A percentile compares a stretch with the other conserved stretches of the same genome.
These are phyloP conservation scores for Beauveria australis DNA, from an alignment of 2,329 filamentous ascomycete genomes.

Conservation along the genomic window DNA sequence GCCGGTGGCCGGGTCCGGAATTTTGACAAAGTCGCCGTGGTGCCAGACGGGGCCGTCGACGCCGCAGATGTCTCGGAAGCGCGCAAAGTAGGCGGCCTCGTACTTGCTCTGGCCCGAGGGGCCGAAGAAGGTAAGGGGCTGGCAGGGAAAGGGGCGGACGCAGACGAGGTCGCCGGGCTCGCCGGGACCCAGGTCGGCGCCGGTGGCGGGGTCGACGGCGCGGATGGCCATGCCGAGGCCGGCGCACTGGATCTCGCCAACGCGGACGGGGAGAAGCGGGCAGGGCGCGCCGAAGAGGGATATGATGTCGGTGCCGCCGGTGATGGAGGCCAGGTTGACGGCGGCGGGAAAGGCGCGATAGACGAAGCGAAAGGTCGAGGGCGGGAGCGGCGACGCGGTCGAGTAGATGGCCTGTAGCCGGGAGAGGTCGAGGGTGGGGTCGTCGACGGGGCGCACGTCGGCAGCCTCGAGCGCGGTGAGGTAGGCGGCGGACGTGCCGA, in stretches of 20 bases:
- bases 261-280: constrained; percentile 62
- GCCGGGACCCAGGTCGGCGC: constrained; percentile 46
- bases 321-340: constrained; percentile 89
- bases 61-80: constrained; percentile 49
- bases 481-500: constrained; percentile 91
- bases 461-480: constrained; percentile 84
- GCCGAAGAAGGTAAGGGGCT: constrained; percentile 87
- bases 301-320: constrained; percentile 92
- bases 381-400: constrained; percentile 84
- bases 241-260: constrained; percentile 69
- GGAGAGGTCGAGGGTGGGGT: constrained; percentile 48
- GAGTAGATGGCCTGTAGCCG: constrained; percentile 81
- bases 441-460: constrained; percentile 46
- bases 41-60: constrained; percentile 60
- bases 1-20: constrained; percentile 58
- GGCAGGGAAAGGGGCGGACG: constrained; percentile 76
- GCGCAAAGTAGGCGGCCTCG: constrained; percentile 76
- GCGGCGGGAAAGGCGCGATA: constrained; percentile 71
- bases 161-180: constrained; percentile 86
- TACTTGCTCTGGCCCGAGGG: constrained; percentile 60
- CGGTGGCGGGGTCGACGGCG: constrained; percentile 50
- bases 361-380: constrained; percentile 86
- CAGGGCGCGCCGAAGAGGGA: constrained; percentile 87
- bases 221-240: constrained; percentile 72
- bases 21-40: constrained; percentile 82